These are phyloP conservation scores for Plectosphaerella sp. DNA, from an alignment of 2,329 filamentous ascomycete genomes.

Conservation along the genomic window DNA sequence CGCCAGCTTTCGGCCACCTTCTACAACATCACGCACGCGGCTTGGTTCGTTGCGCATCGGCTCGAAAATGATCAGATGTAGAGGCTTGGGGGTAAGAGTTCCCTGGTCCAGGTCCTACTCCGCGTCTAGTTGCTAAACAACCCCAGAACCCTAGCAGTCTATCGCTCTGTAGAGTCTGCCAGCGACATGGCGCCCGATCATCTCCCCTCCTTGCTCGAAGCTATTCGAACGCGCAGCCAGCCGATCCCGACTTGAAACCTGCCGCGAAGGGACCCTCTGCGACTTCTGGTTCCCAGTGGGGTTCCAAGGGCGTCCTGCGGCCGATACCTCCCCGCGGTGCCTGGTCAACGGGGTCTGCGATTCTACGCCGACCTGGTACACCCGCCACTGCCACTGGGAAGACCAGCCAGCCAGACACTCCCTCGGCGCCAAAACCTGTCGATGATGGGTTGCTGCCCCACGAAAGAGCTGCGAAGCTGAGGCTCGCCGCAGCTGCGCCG, in stretches of 20 bases:
- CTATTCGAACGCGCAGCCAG: conserved; percentile 4
- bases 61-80: conserved; percentile 36
- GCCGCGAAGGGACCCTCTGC: background rate
- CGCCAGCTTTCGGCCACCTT: background rate
- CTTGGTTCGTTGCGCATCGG: conserved; percentile 6
- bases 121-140: conserved; percentile 4
- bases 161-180: conserved; percentile 37
- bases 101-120: too few species aligned
- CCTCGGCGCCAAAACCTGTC: background rate
- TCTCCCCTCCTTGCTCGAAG: conserved; percentile 2
- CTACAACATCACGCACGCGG: background rate
- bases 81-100: conserved; percentile 30
- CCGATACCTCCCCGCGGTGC: too few species aligned
- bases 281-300: background rate
- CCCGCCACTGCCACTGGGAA: too few species aligned
- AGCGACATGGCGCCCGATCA: conserved; percentile 13
- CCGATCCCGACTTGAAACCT: background rate
- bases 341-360: too few species aligned
- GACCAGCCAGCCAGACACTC: background rate
- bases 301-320: too few species aligned
- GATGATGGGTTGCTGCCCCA: conserved; percentile 28
- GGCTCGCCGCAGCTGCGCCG: conserved; percentile 4
- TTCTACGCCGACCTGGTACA: too few species aligned
- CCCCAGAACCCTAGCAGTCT: conserved; percentile 29
- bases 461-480: conserved; percentile 28